phyloP scores from a whole-genome alignment of 2,329 filamentous ascomycete species.

The Sarocladium strictum region DNA sequence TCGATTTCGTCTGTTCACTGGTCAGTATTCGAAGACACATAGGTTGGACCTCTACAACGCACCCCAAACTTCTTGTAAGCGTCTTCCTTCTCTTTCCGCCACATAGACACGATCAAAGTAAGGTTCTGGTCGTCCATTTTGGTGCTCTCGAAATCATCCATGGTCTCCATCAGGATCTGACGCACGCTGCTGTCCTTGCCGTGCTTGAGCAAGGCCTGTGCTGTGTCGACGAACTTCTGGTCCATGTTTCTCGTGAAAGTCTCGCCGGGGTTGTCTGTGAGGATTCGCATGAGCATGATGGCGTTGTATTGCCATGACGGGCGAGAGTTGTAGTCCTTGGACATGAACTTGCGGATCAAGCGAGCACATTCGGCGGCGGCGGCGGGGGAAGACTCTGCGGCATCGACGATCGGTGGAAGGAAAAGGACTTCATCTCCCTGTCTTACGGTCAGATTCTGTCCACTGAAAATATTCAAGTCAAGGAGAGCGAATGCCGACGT shows the following conservation, averaged over 20 bases:
- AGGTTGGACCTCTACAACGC: slow-evolving; percentile 20
- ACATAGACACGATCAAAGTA: slow-evolving; percentile 70
- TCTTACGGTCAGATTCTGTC: neutral
- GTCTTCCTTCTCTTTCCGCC: slow-evolving; percentile 77
- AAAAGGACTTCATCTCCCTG: slow-evolving; percentile 87
- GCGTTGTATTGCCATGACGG: slow-evolving; percentile 87
- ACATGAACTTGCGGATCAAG: slow-evolving; percentile 76
- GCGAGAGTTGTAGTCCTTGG: slow-evolving; percentile 52
- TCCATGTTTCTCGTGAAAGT: slow-evolving; percentile 91
- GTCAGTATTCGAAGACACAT: neutral
- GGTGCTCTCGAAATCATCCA: slow-evolving; percentile 69
- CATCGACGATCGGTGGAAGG: slow-evolving; percentile 88
- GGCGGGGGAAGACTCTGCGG: slow-evolving; percentile 82
- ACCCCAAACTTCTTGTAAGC: slow-evolving; percentile 46
- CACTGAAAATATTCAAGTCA: too few relatives aligned
- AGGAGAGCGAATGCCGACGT: slow-evolving; percentile 23
- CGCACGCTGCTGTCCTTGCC: slow-evolving; percentile 70
- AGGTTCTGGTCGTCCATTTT: slow-evolving; percentile 72
- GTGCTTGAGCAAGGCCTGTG: slow-evolving; percentile 68
- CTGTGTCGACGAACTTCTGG: slow-evolving; percentile 69
- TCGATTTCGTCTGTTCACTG: neutral
- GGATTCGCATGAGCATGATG: slow-evolving; percentile 89
- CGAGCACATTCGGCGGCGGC: slow-evolving; percentile 78
- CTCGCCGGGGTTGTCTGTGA: slow-evolving; percentile 83
- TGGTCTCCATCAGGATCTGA: slow-evolving; percentile 80